Percentiles rank a stretch among this genome's conserved stretches.
Conservation (phyloP, 225 moss, liverwort and hornwort species). For the Anthoceros angustus region DNA sequence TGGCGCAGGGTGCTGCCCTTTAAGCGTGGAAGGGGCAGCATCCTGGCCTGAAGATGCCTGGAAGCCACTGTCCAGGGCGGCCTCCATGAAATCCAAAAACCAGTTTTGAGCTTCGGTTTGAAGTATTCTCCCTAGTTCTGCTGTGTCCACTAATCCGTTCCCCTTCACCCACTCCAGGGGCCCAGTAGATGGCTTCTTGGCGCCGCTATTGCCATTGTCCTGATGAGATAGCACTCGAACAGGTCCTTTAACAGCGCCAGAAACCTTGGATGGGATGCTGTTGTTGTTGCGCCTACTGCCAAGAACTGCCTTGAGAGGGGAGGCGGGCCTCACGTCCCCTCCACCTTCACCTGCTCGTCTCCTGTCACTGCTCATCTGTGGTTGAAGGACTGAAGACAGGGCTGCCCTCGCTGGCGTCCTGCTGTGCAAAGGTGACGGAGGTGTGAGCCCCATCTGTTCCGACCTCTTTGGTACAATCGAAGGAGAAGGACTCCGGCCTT, state of each 20-base stretch:
- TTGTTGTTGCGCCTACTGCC: conserved; percentile 15
- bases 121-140: conserved; percentile 27
- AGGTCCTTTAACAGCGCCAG: conserved; percentile 7
- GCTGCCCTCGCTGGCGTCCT: conserved; percentile 10
- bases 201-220: conserved; percentile 2
- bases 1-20: conserved; percentile 18
- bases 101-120: conserved; percentile 33
- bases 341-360: conserved; percentile 15
- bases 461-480: not conserved
- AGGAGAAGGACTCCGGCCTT: not conserved
- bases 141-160: conserved; percentile 21
- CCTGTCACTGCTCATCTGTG: conserved; percentile 15
- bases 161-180: conserved; percentile 9
- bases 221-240: not conserved
- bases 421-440: conserved; percentile 1
- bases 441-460: not conserved
- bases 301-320: conserved; percentile 17
- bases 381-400: conserved; percentile 13
- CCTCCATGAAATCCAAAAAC: conserved; percentile 46
- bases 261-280: conserved; percentile 19
- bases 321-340: conserved; percentile 17
- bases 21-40: conserved; percentile 7
- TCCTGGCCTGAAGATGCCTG: conserved; percentile 9
- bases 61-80: conserved; percentile 32
- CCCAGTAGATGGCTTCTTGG: not conserved